A percentile compares a stretch with the other conserved stretches of the same genome.
phyloP scores from a whole-genome alignment of 345 rosid species.

The Salix udensis region DNA sequence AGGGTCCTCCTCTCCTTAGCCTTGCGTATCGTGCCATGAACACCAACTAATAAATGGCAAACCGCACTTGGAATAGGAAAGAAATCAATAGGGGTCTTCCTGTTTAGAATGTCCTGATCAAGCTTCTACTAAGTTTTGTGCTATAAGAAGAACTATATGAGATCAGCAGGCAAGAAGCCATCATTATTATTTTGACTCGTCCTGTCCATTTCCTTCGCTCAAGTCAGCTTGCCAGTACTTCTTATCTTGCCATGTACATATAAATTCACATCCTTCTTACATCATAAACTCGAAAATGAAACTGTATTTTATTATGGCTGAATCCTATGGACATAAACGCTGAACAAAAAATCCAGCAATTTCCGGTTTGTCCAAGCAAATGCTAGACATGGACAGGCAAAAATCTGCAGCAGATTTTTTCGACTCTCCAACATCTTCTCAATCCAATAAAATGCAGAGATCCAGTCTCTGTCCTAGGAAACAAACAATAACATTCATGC shows the following conservation, averaged over 20 bases:
- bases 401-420: no score
- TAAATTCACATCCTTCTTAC: no score
- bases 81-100: background rate
- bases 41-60: conserved; percentile 17
- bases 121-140: background rate
- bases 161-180: background rate
- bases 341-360: no score
- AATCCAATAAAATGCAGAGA: no score
- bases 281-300: no score
- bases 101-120: background rate
- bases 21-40: conserved; percentile 12
- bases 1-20: conserved; percentile 20
- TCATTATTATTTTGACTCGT: no score
- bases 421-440: no score
- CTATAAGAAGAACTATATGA: background rate
- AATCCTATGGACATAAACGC: no score
- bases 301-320: no score
- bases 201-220: background rate
- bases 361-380: background rate
- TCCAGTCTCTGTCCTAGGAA: no score
- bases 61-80: background rate
- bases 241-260: no score
- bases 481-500: no score
- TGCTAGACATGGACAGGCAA: background rate
- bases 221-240: background rate